Base-by-base conservation (phyloP, 1,139 yeast genomes). In the Pichia sp. region DNA sequence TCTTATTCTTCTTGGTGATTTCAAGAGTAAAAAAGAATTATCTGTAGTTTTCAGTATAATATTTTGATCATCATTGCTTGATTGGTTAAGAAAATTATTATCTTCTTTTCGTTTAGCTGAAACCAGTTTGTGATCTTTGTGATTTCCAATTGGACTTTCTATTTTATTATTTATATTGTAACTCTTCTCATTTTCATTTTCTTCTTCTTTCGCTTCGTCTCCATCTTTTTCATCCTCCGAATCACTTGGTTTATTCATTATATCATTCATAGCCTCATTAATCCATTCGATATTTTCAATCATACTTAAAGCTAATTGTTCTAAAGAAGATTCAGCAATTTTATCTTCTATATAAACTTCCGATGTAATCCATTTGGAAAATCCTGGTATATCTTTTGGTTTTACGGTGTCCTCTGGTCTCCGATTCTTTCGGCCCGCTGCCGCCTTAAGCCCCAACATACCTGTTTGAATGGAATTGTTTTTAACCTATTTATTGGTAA, bases 281-380 rank as follows among this genome's bases (percentile, higher is more conserved):
- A 61, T 50, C 63, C 62, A 60, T 28, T 55, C 58, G 12, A 52
- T 51, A 36, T 58, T 55, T 11, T 54, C 54, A 34, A 43, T 48
- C 55, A 58, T 51, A 12, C 51, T 49, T 37, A 53, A 32, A 4
- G 60, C 52, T n/a, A 59, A 45, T 30, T 52, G 54, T 31, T 57
- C 58, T 20, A 59, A 39, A 22, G 56, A 45, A 6, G 55, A 46
- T 30, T 55, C 56, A 20, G 59, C 52, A 43, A 60, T 32, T 37
- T 53, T 55, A 30, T 55, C 59, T 31, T 58, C 61, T 22, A 56
- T 56, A 37, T 56, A 55, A 40, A 68, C 62, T 52, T 73, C 77
- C 29, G 60, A 60, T 27, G 67, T 64, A 48, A 69, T 61, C 78
- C 78, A 73, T 49, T 66, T 68, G 12, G 71, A 61, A 6, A 74